Evolutionary conservation across 1,284 basidiomycete genomes (phyloP).

Genomic region (Leccinum angustisporum): DNA sequence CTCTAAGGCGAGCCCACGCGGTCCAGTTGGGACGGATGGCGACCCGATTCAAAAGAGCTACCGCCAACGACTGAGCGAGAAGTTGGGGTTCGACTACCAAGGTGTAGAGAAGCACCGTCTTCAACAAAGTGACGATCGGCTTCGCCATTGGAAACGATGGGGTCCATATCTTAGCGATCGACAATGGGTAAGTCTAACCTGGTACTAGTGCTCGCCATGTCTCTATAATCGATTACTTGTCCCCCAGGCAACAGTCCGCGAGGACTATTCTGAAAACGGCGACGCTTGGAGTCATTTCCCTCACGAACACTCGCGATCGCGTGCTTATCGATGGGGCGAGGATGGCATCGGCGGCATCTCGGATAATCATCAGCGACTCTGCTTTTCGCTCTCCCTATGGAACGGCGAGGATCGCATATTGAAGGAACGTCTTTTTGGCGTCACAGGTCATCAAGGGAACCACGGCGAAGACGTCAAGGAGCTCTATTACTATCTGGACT

Average conservation of each 20-base stretch:
- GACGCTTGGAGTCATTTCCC: constrained; percentile 99
- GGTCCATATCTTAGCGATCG: constrained; percentile 96
- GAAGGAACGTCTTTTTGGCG: constrained; percentile 94
- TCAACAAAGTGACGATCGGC: constrained; percentile 63
- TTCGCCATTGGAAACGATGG: constrained; percentile 96
- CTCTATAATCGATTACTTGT: constrained; percentile 5
- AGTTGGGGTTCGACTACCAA: constrained; percentile 59
- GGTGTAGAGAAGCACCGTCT: constrained; percentile 73
- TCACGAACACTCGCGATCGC: constrained; percentile 91
- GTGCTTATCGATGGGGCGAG: constrained; percentile 98
- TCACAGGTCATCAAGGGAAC: constrained; percentile 96
- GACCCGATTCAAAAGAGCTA: constrained; percentile 39
- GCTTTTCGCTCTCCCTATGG: constrained; percentile 91
- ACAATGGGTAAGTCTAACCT: constrained; percentile 77
- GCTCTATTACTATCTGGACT: constrained; percentile 97
- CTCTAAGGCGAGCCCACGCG: constrained; percentile 40
- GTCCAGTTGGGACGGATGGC: constrained; percentile 24
- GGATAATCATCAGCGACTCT: constrained; percentile 94
- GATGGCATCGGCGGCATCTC: constrained; percentile 96
- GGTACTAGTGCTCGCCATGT: background rate
- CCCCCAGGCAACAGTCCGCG: constrained; percentile 88
- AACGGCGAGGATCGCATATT: constrained; percentile 93
- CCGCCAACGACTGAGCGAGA: constrained; percentile 58
- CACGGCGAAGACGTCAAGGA: constrained; percentile 99
- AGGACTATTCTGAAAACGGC: constrained; percentile 95